phyloP scores from a whole-genome alignment of 2,329 filamentous ascomycete species.

The Fusarium buxicola region DNA sequence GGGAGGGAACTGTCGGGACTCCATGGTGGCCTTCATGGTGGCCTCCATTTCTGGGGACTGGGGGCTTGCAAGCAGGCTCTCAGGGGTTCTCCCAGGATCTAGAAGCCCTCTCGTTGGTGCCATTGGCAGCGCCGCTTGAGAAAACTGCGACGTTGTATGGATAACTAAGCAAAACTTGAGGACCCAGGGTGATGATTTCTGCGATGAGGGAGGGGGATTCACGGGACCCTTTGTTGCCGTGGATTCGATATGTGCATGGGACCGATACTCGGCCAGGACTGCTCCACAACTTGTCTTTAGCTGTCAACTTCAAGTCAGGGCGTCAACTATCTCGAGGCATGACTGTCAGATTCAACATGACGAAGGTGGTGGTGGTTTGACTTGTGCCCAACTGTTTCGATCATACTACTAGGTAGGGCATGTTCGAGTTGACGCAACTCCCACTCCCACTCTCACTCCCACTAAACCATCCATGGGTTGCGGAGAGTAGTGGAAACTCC shows the following conservation, averaged over 20 bases:
- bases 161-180: slow-evolving; percentile 3
- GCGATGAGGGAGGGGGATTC: slow-evolving; percentile 10
- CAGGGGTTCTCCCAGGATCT: slow-evolving; percentile 25
- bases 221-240: slow-evolving; percentile 18
- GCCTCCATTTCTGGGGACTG: slow-evolving; percentile 27
- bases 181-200: slow-evolving; percentile 17
- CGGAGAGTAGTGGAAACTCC: slow-evolving; percentile 20
- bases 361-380: slow-evolving; percentile 8
- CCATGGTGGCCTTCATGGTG: slow-evolving; percentile 37
- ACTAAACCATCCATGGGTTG: slow-evolving; percentile 15
- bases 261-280: slow-evolving; percentile 14
- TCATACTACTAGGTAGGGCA: slow-evolving; percentile 2
- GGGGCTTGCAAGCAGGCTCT: slow-evolving; percentile 2
- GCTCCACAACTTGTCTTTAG: slow-evolving; percentile 1
- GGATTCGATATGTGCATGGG: slow-evolving; percentile 20
- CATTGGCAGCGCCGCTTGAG: slow-evolving; percentile 7
- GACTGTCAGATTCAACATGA: neutral
- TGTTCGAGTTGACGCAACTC: slow-evolving; percentile 10
- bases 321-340: too few relatives aligned
- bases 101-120: slow-evolving; percentile 26
- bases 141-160: slow-evolving; percentile 24
- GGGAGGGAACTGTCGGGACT: slow-evolving; percentile 23
- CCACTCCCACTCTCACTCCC: slow-evolving; percentile 4
- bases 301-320: neutral
- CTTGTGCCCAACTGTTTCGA: slow-evolving; percentile 4